phyloP scores from a whole-genome alignment of 2,329 filamentous ascomycete genomes.

The Orbilia blumenaviensis region DNA sequence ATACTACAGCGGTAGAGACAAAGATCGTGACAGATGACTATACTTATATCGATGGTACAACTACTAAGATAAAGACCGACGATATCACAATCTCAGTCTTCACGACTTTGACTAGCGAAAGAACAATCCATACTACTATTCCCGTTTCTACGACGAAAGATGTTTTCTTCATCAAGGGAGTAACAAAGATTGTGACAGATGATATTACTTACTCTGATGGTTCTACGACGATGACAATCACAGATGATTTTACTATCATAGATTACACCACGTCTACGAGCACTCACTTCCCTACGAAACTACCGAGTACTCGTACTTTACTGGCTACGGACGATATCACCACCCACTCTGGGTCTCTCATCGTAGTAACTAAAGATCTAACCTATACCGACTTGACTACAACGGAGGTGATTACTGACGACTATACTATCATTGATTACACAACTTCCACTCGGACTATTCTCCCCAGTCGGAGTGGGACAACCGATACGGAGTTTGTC shows the following conservation, averaged over 20 bases:
- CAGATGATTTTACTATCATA: slow-evolving; percentile 5
- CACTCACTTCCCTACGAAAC: neutral
- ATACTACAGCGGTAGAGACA: slow-evolving; percentile 6
- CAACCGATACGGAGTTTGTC: neutral
- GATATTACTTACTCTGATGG: slow-evolving; percentile 2
- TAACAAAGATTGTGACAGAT: slow-evolving; percentile 9
- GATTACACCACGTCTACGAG: slow-evolving; percentile 18
- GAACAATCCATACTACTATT: neutral
- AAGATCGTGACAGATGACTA: slow-evolving; percentile 21
- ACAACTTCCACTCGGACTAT: neutral
- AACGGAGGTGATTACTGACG: neutral
- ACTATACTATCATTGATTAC: slow-evolving; percentile 7
- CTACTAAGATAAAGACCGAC: neutral
- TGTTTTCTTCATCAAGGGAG: neutral
- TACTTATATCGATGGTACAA: slow-evolving; percentile 2
- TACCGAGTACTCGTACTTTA: neutral
- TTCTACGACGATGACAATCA: neutral
- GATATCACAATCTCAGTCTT: slow-evolving; percentile 15
- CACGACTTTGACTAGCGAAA: slow-evolving; percentile 6
- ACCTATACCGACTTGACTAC: neutral
- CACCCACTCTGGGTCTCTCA: neutral
- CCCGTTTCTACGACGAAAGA: neutral
- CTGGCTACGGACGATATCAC: neutral
- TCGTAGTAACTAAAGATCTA: neutral
- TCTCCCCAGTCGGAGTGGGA: slow-evolving; percentile 1